Conservation (phyloP, 345 rosid species). For the Gossypium raimondii region DNA sequence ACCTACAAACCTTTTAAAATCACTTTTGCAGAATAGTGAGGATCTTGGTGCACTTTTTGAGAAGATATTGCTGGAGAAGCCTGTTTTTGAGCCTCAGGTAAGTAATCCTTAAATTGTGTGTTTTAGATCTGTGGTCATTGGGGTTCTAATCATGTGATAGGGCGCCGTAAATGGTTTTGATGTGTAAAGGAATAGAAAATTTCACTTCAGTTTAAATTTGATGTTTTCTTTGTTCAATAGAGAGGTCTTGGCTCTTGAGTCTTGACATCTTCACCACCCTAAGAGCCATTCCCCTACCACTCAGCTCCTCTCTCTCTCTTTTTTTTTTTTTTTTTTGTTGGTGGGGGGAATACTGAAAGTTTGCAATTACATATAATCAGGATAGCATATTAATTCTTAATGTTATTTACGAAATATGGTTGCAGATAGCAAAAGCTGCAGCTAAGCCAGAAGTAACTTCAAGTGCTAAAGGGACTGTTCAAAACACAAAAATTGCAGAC, state of each 20-base stretch:
- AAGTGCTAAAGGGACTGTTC: conserved; percentile 38
- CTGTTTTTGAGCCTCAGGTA: conserved; percentile 55
- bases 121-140: background rate
- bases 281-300: background rate
- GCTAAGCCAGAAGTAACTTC: conserved; percentile 44
- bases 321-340: background rate
- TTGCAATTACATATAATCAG: background rate
- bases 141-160: background rate
- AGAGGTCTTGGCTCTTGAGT: background rate
- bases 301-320: background rate
- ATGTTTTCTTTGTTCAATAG: background rate
- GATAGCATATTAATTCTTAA: background rate
- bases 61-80: conserved; percentile 49
- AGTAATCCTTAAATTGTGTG: conserved; percentile 19
- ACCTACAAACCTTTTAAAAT: background rate
- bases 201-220: background rate
- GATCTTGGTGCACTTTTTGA: conserved; percentile 43
- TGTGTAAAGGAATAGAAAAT: background rate
- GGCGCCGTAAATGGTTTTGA: conserved; percentile 3
- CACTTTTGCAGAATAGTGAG: conserved; percentile 48
- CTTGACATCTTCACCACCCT: background rate
- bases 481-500: conserved; percentile 36
- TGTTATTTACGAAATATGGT: conserved; percentile 18
- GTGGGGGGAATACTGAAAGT: background rate
- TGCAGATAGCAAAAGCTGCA: conserved; percentile 34